Percentiles rank a stretch among this genome's conserved stretches.
These are phyloP conservation scores for Kwoniella europaea DNA, from an alignment of 768 basidiomycete genomes.

Conservation along the genomic window DNA sequence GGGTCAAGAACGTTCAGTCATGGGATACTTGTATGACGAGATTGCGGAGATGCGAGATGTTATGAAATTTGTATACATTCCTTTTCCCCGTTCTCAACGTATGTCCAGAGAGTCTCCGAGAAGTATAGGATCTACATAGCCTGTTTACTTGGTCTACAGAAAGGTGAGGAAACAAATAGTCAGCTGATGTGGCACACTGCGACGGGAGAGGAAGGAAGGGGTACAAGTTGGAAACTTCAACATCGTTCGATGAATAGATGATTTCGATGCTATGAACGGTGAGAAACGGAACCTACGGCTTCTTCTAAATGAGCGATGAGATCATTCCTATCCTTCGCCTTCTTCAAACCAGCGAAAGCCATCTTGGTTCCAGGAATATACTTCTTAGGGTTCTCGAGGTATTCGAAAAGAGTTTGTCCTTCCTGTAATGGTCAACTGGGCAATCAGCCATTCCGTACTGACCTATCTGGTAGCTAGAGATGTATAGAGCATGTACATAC, in stretches of 20 bases:
- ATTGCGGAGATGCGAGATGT: background rate
- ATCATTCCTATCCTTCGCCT: slow-evolving; percentile 96
- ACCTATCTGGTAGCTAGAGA: background rate
- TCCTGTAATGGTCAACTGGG: slow-evolving; percentile 44
- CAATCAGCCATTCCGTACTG: slow-evolving; percentile 11
- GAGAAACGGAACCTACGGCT: too few relatives aligned
- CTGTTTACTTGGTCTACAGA: too few relatives aligned
- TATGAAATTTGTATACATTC: slow-evolving; percentile 14
- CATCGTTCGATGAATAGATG: too few relatives aligned
- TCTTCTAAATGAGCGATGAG: slow-evolving; percentile 80
- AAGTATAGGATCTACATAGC: too few relatives aligned
- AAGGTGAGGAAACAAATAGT: too few relatives aligned
- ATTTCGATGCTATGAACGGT: too few relatives aligned
- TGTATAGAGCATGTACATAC: slow-evolving; percentile 23
- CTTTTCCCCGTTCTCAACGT: slow-evolving; percentile 1
- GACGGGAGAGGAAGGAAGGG: too few relatives aligned
- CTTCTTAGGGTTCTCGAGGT: slow-evolving; percentile 92
- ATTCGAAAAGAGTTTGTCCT: slow-evolving; percentile 85
- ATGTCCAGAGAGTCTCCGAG: background rate
- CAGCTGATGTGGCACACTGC: too few relatives aligned
- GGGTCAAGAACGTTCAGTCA: background rate
- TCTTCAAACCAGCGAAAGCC: slow-evolving; percentile 98
- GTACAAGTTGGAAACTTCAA: too few relatives aligned
- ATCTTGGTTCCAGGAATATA: slow-evolving; percentile 76
- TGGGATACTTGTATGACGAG: background rate